A percentile compares a stretch with the other conserved stretches of the same genome.
Conservation (phyloP, 257 asterid species). For the Ehretia macrophylla region DNA sequence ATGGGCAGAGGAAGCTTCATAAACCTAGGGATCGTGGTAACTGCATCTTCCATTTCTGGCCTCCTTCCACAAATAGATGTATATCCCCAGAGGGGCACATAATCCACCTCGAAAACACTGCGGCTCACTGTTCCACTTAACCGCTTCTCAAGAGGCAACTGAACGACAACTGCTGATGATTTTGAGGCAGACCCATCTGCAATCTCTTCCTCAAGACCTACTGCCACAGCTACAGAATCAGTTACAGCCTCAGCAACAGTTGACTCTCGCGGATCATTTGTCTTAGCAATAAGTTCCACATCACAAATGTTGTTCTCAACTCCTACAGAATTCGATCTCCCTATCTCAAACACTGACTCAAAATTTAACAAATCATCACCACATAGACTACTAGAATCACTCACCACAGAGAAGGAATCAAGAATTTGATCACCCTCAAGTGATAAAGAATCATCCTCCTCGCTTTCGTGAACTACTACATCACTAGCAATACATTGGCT, state of each 20-base stretch:
- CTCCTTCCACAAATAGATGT: slow-evolving; percentile 82
- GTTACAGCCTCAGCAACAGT: slow-evolving; percentile 21
- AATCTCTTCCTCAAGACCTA: slow-evolving; percentile 25
- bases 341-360: slow-evolving; percentile 41
- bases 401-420: slow-evolving; percentile 73
- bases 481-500: slow-evolving; percentile 39
- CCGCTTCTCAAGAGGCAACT: slow-evolving; percentile 31
- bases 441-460: slow-evolving; percentile 28
- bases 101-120: slow-evolving; percentile 84
- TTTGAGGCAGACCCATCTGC: slow-evolving; percentile 36
- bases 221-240: slow-evolving; percentile 27
- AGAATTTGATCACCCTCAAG: slow-evolving; percentile 37
- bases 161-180: slow-evolving; percentile 26
- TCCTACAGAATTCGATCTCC: slow-evolving; percentile 28
- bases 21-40: slow-evolving; percentile 63
- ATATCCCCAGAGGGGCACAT: slow-evolving; percentile 83
- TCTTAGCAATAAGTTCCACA: slow-evolving; percentile 36
- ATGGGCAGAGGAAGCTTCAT: slow-evolving; percentile 57
- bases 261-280: slow-evolving; percentile 19
- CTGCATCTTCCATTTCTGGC: slow-evolving; percentile 95
- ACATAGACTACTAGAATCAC: slow-evolving; percentile 81
- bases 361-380: slow-evolving; percentile 66
- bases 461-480: slow-evolving; percentile 44
- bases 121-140: slow-evolving; percentile 31
- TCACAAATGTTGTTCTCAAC: slow-evolving; percentile 29